Evolutionary conservation across 1,139 yeast genomes (phyloP), one percentile per base, ranked within the genome.

Genomic region (Blastobotrys aristatus): DNA sequence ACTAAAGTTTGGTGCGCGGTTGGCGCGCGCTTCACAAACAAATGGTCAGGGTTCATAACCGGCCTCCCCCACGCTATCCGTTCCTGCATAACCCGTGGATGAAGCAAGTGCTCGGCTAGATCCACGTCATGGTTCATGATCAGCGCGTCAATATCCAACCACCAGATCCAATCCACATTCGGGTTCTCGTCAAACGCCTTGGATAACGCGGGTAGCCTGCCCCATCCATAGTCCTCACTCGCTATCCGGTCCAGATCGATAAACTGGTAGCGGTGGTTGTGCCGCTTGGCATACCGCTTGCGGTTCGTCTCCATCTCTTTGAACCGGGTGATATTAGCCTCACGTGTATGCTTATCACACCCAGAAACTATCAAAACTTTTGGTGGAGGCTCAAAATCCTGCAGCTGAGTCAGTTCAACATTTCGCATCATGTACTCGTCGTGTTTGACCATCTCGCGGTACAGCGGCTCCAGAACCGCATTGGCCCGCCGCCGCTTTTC

Each of bases 91-190:
- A 57, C 66, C 7, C 56, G 47, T 7, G 64, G 66, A 36, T 61
- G 53, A 14, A 68, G 55, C 17, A 68, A 32, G 41, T 60, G 64
- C 22, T 51, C 52, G n/a, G 64, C 66, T 26, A 68, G 53, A 37
- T 64, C 61, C 4, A 59, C 33, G 17, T 50, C 48, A 11, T 59
- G 57, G 47, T 65, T 62, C 61, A 63, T 62, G 42, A 65, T 63
- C 31, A 65, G 46, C 18, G 59, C 54, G 50, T 65, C 69, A 1
- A 57, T 50, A 40, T 65, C 69, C 21, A 66, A 51, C 67, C 68
- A 65, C 64, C 67, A 63, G 34, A 66, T 50, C 69, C 69, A 65
- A 36, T 65, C 66, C 16, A 57, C 66, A 2, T 58, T 57, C 8
- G 67, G 68, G 46, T 59, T 42, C 10, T 41, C 45, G 29, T 55